phyloP scores from a whole-genome alignment of 2,329 filamentous ascomycete species.

The Dryadomyces sulphureus region DNA sequence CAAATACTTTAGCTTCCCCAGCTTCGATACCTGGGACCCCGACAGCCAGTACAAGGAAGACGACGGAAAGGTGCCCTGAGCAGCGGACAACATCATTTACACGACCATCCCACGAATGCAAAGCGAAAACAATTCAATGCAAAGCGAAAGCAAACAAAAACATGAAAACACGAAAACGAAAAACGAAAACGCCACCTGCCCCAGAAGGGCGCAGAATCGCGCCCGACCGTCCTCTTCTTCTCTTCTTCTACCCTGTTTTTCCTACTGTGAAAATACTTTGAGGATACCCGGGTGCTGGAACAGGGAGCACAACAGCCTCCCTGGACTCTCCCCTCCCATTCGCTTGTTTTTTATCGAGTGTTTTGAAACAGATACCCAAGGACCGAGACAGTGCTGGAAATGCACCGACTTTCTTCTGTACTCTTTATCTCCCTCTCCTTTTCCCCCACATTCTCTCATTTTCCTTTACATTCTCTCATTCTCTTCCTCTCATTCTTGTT shows the following conservation, averaged over 20 bases:
- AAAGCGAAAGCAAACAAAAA: neutral
- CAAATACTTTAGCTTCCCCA: slow-evolving; percentile 60
- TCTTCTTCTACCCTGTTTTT: neutral
- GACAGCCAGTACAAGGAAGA: slow-evolving; percentile 28
- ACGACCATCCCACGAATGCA: neutral
- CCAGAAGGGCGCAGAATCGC: neutral
- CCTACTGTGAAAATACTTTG: neutral
- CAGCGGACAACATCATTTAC: neutral
- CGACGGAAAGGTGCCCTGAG: slow-evolving; percentile 6
- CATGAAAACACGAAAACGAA: too few relatives aligned
- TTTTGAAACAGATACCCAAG: slow-evolving; percentile 1
- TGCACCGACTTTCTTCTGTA: too few relatives aligned
- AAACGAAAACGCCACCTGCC: too few relatives aligned
- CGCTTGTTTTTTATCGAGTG: neutral
- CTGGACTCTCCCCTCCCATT: neutral
- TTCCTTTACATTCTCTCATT: too few relatives aligned
- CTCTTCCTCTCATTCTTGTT: neutral
- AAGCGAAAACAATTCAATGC: neutral
- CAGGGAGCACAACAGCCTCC: too few relatives aligned
- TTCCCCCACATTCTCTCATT: too few relatives aligned
- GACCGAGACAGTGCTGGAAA: neutral
- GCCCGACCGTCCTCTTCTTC: neutral
- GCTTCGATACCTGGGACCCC: slow-evolving; percentile 52
- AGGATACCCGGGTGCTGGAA: neutral
- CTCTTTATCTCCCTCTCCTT: too few relatives aligned